Evolutionary conservation across 441 rosid genomes (phyloP).

Genomic region (Euphorbia corollata): DNA sequence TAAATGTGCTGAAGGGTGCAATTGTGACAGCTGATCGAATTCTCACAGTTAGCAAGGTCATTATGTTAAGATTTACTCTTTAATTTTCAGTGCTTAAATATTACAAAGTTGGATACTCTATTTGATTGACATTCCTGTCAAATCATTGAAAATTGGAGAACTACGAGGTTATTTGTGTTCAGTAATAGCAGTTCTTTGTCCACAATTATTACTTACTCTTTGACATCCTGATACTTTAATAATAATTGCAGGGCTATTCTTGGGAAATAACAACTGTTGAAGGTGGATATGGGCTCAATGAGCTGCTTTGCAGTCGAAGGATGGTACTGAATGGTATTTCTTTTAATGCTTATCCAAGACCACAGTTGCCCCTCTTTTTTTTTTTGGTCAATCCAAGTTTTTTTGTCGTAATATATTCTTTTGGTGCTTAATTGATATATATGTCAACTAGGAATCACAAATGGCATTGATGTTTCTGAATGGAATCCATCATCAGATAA

Average conservation of each 20-base stretch:
- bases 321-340: conserved; percentile 65
- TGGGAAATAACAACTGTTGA: conserved; percentile 93
- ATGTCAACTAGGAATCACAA: conserved; percentile 59
- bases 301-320: conserved; percentile 59
- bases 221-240: background rate
- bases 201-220: background rate
- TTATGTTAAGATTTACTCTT: conserved; percentile 11
- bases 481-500: conserved; percentile 81
- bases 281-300: conserved; percentile 91
- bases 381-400: too few relatives aligned
- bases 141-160: background rate
- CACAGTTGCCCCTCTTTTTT: background rate
- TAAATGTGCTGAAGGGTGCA: conserved; percentile 90
- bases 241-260: conserved; percentile 66
- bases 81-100: conserved; percentile 7
- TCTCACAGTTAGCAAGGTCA: conserved; percentile 89
- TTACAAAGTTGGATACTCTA: conserved; percentile 5
- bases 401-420: background rate
- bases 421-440: conserved; percentile 7
- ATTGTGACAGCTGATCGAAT: conserved; percentile 84
- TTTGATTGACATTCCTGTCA: conserved; percentile 15
- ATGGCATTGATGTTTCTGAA: conserved; percentile 71
- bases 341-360: conserved; percentile 7
- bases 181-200: background rate
- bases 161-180: background rate